Evolutionary conservation across 306 rosid species (phyloP).

Genomic region (Ceratonia siliqua): DNA sequence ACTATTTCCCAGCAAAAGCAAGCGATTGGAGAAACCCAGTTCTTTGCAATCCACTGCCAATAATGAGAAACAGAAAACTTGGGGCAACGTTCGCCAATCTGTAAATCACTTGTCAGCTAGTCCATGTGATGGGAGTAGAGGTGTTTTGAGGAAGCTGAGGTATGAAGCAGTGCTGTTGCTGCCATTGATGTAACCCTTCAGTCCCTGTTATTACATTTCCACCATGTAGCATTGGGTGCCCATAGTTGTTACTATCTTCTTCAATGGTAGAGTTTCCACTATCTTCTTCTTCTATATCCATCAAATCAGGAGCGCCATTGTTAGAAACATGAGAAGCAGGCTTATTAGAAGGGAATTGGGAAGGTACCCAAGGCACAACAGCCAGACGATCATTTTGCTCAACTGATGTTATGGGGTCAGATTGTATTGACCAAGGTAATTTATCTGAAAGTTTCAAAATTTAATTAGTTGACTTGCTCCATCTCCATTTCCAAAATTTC

Average conservation of each 20-base stretch:
- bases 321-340: not conserved
- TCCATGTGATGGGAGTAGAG: constrained; percentile 73
- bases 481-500: no score
- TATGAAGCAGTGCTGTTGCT: constrained; percentile 74
- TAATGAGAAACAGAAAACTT: not conserved
- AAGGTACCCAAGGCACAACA: constrained; percentile 15
- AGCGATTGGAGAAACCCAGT: not conserved
- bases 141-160: constrained; percentile 70
- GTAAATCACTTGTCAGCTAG: constrained; percentile 1
- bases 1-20: not conserved
- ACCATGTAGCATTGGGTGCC: not conserved
- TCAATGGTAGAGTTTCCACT: no score
- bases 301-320: not conserved
- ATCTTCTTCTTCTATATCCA: not conserved
- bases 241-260: not conserved
- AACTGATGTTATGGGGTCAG: no score
- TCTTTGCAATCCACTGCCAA: not conserved
- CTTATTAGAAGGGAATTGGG: no score
- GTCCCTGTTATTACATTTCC: no score
- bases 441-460: not conserved
- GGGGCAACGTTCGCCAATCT: no score
- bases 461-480: not conserved
- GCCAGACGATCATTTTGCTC: constrained; percentile 1
- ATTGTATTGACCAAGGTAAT: not conserved
- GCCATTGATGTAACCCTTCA: constrained; percentile 39